phyloP scores from a whole-genome alignment of 805 yeast species.

The baker's yeast (Saccharomyces cerevisiae) region DNA sequence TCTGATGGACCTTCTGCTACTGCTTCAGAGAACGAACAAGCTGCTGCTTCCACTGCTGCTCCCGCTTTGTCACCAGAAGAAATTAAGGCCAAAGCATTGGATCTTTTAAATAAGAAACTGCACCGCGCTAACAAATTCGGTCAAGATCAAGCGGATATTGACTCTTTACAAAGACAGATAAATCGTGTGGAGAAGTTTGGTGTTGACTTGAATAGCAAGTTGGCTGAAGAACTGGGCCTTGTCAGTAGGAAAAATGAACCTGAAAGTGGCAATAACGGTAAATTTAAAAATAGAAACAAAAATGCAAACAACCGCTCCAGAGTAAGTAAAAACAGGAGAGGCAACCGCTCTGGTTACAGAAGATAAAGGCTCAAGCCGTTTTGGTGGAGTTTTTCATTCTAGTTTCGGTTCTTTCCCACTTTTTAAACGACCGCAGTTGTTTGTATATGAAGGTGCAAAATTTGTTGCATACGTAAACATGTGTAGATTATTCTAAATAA shows the following conservation, averaged over 20 bases:
- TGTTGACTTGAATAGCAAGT: slow-evolving; percentile 53
- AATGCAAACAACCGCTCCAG: slow-evolving; percentile 1
- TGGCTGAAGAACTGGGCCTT: slow-evolving; percentile 61
- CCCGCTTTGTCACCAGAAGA: slow-evolving; percentile 54
- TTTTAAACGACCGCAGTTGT: not conserved
- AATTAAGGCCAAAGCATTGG: slow-evolving; percentile 59
- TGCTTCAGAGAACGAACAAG: slow-evolving; percentile 2
- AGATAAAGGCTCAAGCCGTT: not conserved
- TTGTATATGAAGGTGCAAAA: not conserved
- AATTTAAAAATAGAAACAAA: slow-evolving; percentile 2
- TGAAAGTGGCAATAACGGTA: not conserved
- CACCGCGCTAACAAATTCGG: slow-evolving; percentile 75
- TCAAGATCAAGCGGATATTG: slow-evolving; percentile 50
- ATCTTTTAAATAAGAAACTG: slow-evolving; percentile 56
- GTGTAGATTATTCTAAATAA: not conserved
- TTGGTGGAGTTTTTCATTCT: not conserved
- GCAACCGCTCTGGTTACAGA: slow-evolving; percentile 1
- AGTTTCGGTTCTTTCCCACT: not conserved
- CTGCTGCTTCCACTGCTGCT: slow-evolving; percentile 5
- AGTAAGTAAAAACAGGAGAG: slow-evolving; percentile 4
- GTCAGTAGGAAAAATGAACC: slow-evolving; percentile 22
- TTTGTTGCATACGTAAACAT: not conserved
- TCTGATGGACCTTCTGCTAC: slow-evolving; percentile 1
- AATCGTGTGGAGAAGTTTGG: slow-evolving; percentile 70
- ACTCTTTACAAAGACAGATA: slow-evolving; percentile 47